These are phyloP conservation scores for Suillus plorans DNA, from an alignment of 768 basidiomycete species.

Conservation along the genomic window DNA sequence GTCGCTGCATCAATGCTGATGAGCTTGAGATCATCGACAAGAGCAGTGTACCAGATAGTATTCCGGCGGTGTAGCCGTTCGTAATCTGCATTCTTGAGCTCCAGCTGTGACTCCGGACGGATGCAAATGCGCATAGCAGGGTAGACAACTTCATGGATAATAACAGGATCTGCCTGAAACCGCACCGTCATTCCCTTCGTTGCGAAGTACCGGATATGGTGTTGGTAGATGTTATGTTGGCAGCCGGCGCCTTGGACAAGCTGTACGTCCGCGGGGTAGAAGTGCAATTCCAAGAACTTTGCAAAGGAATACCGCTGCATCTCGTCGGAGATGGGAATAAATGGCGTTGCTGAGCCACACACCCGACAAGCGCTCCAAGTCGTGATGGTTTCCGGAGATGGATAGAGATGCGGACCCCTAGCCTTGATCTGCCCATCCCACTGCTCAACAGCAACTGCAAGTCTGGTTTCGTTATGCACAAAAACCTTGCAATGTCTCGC, in stretches of 20 bases:
- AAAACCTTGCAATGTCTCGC: slow-evolving; percentile 88
- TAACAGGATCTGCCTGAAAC: slow-evolving; percentile 82
- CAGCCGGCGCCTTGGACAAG: slow-evolving; percentile 88
- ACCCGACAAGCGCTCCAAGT: slow-evolving; percentile 90
- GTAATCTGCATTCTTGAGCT: slow-evolving; percentile 92
- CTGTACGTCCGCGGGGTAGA: slow-evolving; percentile 87
- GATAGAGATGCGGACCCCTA: slow-evolving; percentile 52
- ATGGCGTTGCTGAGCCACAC: slow-evolving; percentile 78
- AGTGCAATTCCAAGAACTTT: slow-evolving; percentile 94
- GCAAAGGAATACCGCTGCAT: slow-evolving; percentile 94
- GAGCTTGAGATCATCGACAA: slow-evolving; percentile 73
- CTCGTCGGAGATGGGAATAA: slow-evolving; percentile 87
- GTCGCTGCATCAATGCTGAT: slow-evolving; percentile 79
- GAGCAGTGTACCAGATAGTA: slow-evolving; percentile 67
- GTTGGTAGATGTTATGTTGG: slow-evolving; percentile 90
- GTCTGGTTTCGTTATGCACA: slow-evolving; percentile 81
- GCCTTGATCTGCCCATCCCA: slow-evolving; percentile 71
- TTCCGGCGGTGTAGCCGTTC: slow-evolving; percentile 72
- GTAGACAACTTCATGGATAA: slow-evolving; percentile 83
- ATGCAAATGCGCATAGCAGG: slow-evolving; percentile 87
- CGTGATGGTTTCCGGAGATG: slow-evolving; percentile 74
- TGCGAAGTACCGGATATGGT: slow-evolving; percentile 91
- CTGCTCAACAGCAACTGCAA: slow-evolving; percentile 86
- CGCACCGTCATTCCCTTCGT: slow-evolving; percentile 81
- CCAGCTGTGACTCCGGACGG: slow-evolving; percentile 82